phyloP scores from a whole-genome alignment of 495 filamentous ascomycete species.

The Aspergillus affinis region DNA sequence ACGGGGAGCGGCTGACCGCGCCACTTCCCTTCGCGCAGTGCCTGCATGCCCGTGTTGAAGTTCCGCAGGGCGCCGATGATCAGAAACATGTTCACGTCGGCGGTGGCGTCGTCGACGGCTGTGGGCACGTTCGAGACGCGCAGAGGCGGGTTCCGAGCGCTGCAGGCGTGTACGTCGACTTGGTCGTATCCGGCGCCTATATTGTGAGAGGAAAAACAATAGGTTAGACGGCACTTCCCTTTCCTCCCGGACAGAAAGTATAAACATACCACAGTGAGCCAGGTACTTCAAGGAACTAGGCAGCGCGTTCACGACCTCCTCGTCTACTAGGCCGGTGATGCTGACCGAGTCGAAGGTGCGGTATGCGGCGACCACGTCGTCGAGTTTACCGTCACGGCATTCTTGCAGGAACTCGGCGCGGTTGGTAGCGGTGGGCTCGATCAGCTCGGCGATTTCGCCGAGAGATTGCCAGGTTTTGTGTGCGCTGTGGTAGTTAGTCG shows the following conservation, averaged over 20 bases:
- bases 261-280: conserved; percentile 51
- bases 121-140: conserved; percentile 78
- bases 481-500: conserved; percentile 27
- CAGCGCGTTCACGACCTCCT: conserved; percentile 62
- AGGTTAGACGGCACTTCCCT: no score
- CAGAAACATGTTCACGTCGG: conserved; percentile 74
- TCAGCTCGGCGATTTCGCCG: conserved; percentile 47
- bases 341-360: conserved; percentile 69
- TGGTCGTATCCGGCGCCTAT: conserved; percentile 79
- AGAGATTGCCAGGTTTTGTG: conserved; percentile 51
- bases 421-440: conserved; percentile 50
- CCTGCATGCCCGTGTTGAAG: conserved; percentile 62
- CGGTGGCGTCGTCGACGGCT: conserved; percentile 78
- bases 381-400: conserved; percentile 64
- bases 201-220: neutral
- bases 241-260: no score
- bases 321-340: conserved; percentile 69
- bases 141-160: conserved; percentile 53
- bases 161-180: conserved; percentile 70
- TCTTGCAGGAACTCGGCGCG: conserved; percentile 72
- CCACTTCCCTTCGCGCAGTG: conserved; percentile 61
- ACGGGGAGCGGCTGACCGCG: conserved; percentile 45
- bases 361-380: conserved; percentile 68
- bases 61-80: conserved; percentile 74
- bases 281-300: conserved; percentile 54